These are phyloP conservation scores for Phoenix dactylifera DNA, from an alignment of 176 grass and related monocot genomes.

Conservation along the genomic window DNA sequence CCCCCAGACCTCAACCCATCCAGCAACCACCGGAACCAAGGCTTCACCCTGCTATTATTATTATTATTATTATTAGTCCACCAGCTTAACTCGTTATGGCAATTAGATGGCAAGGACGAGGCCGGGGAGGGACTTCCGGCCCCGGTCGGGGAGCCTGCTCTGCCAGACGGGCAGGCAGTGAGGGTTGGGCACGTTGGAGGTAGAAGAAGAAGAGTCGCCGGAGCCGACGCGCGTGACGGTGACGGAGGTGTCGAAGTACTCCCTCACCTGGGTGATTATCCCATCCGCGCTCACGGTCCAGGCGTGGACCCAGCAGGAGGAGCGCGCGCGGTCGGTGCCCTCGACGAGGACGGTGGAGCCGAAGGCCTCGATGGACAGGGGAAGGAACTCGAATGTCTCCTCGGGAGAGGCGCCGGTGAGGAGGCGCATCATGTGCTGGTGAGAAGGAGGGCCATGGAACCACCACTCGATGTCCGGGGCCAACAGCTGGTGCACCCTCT, in stretches of 20 bases:
- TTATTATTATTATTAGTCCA: no score
- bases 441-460: background rate
- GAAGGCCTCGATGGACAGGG: background rate
- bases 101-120: constrained; percentile 62
- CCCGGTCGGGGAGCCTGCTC: constrained; percentile 39
- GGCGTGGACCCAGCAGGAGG: background rate
- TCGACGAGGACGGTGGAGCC: constrained; percentile 3
- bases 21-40: no score
- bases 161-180: constrained; percentile 27
- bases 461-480: constrained; percentile 5
- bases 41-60: no score
- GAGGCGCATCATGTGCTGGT: background rate
- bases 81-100: no score
- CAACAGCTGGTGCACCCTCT: background rate
- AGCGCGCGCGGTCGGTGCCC: background rate
- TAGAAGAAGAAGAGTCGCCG: background rate
- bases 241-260: constrained; percentile 7
- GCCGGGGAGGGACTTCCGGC: constrained; percentile 37
- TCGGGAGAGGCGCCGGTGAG: background rate
- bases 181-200: background rate
- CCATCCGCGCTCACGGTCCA: background rate
- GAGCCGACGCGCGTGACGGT: background rate
- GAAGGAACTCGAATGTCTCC: background rate
- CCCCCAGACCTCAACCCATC: no score
- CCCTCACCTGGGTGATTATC: constrained; percentile 3